Evolutionary conservation across 805 yeast species (phyloP).

Genomic region (Lachancea waltii): DNA sequence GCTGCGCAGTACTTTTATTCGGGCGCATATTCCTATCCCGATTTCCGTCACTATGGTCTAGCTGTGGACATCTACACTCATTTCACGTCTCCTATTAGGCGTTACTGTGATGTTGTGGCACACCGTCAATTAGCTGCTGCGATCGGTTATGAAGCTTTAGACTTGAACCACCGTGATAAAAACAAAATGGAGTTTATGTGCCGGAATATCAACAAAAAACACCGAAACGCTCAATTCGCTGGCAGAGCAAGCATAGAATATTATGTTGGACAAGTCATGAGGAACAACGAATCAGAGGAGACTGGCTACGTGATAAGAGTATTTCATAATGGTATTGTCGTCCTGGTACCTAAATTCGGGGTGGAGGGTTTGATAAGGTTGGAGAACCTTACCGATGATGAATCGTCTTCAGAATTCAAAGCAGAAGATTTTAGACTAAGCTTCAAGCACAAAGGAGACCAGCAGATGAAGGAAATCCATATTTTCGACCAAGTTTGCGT

Average conservation of each 20-base stretch:
- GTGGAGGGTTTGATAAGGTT: constrained; percentile 87
- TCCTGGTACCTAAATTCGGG: constrained; percentile 91
- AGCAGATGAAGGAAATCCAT: constrained; percentile 43
- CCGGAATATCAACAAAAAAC: constrained; percentile 85
- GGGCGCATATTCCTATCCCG: constrained; percentile 84
- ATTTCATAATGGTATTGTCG: constrained; percentile 90
- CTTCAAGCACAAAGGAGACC: constrained; percentile 43
- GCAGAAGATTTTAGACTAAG: constrained; percentile 71
- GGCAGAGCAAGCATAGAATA: constrained; percentile 97
- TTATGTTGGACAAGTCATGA: constrained; percentile 96
- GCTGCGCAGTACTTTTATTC: constrained; percentile 96
- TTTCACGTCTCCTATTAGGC: constrained; percentile 96
- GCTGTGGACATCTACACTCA: constrained; percentile 98
- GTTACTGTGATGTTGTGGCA: constrained; percentile 96
- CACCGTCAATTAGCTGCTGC: constrained; percentile 99
- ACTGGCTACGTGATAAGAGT: constrained; percentile 91
- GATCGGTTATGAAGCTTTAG: constrained; percentile 83
- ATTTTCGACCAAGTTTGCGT: constrained; percentile 86
- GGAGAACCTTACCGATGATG: constrained; percentile 64
- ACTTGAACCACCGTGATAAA: constrained; percentile 79
- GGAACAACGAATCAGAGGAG: constrained; percentile 68
- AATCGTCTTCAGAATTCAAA: constrained; percentile 55
- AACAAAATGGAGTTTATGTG: constrained; percentile 83
- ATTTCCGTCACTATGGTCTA: constrained; percentile 92
- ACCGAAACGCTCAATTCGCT: constrained; percentile 97